Evolutionary conservation across 2,329 filamentous ascomycete species (phyloP).

Genomic region (Neophaeococcomyces aloes): DNA sequence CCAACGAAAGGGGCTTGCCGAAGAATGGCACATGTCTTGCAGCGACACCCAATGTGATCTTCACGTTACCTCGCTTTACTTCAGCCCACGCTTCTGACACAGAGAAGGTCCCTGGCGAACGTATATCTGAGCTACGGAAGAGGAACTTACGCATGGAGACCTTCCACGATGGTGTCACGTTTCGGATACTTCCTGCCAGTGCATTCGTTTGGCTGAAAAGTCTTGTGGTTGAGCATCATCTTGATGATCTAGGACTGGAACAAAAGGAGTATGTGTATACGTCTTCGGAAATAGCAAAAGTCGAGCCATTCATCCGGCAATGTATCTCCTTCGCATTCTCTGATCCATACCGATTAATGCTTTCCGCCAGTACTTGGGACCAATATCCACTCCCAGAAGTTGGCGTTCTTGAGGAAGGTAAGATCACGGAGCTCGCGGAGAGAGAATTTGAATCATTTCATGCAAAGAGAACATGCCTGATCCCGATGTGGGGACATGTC

Average conservation of each 20-base stretch:
- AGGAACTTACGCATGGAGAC: background rate
- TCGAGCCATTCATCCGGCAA: background rate
- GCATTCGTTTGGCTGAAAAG: background rate
- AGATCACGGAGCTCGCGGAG: too few relatives aligned
- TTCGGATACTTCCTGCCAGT: conserved; percentile 1
- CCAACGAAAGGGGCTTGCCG: too few relatives aligned
- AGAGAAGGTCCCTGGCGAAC: too few relatives aligned
- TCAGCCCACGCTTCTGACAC: too few relatives aligned
- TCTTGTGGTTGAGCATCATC: conserved; percentile 10
- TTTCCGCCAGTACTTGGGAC: conserved; percentile 3
- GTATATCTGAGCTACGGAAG: too few relatives aligned
- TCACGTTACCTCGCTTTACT: too few relatives aligned
- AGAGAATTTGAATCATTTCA: too few relatives aligned
- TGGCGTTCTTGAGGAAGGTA: too few relatives aligned
- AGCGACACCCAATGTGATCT: too few relatives aligned
- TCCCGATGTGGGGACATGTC: too few relatives aligned
- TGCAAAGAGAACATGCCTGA: too few relatives aligned
- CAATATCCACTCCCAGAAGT: background rate
- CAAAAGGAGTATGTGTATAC: background rate
- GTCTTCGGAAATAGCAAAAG: background rate
- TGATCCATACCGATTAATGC: background rate
- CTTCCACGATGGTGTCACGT: background rate
- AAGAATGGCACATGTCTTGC: too few relatives aligned
- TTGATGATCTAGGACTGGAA: conserved; percentile 1
- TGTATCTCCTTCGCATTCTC: conserved; percentile 4